These are phyloP conservation scores for Alisma plantagoaquatica DNA, from an alignment of 106 monocot species.

Conservation along the genomic window DNA sequence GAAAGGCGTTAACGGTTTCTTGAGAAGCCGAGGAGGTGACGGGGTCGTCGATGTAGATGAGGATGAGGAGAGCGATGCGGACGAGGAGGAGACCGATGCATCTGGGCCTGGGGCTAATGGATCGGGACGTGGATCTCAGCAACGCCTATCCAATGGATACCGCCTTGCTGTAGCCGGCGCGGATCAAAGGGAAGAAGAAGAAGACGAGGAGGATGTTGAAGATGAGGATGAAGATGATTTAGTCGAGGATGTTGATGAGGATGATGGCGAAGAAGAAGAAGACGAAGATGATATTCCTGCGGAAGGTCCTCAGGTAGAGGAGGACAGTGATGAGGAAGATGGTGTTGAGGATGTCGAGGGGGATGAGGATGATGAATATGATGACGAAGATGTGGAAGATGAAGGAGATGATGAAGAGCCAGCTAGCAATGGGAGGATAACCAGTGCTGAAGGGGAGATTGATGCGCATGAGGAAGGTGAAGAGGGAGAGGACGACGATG, in stretches of 20 bases:
- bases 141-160: constrained; percentile 48
- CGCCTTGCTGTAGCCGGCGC: constrained; percentile 24
- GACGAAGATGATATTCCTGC: constrained; percentile 48
- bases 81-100: constrained; percentile 55
- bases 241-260: constrained; percentile 24
- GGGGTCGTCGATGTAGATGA: constrained; percentile 58
- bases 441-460: constrained; percentile 22
- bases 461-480: constrained; percentile 19
- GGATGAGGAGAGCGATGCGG: constrained; percentile 81
- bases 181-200: constrained; percentile 10
- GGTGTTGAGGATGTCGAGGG: constrained; percentile 44
- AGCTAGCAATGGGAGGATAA: constrained; percentile 31
- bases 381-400: constrained; percentile 11
- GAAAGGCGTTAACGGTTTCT: constrained; percentile 20
- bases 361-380: constrained; percentile 38
- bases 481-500: constrained; percentile 12
- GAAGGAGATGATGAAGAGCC: constrained; percentile 26
- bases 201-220: constrained; percentile 29
- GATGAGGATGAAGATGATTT: constrained; percentile 36
- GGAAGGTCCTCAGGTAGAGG: constrained; percentile 43
- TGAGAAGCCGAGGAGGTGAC: constrained; percentile 1
- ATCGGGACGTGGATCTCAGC: constrained; percentile 3
- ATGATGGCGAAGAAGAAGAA: constrained; percentile 51
- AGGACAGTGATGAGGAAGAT: constrained; percentile 48
- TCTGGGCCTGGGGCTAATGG: constrained; percentile 17